These are phyloP conservation scores for Raffaelea arxii DNA, from an alignment of 2,329 filamentous ascomycete genomes.

Conservation along the genomic window DNA sequence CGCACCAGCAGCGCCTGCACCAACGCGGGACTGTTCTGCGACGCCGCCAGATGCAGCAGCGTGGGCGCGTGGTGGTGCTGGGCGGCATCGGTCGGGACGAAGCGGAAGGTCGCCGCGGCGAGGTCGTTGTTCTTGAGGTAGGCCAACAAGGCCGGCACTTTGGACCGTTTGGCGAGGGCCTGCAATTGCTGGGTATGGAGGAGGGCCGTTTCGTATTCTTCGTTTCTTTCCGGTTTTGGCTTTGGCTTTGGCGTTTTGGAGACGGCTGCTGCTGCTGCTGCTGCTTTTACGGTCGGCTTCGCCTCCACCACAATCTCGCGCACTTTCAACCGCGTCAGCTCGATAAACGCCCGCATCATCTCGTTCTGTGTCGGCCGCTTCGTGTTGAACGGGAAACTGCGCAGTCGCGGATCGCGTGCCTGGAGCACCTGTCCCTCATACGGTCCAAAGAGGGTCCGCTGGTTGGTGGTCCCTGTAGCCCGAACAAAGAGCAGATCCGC, in stretches of 20 bases:
- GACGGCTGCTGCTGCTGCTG: neutral
- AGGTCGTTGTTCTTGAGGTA: constrained; percentile 74
- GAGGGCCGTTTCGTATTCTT: constrained; percentile 73
- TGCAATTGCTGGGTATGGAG: constrained; percentile 86
- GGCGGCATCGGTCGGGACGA: constrained; percentile 55
- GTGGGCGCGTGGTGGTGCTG: constrained; percentile 66
- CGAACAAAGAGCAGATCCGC: constrained; percentile 81
- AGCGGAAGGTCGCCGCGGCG: constrained; percentile 55
- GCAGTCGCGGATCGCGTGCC: constrained; percentile 67
- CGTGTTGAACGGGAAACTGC: constrained; percentile 90
- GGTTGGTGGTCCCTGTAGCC: constrained; percentile 78
- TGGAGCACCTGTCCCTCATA: constrained; percentile 82
- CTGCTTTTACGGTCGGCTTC: constrained; percentile 27
- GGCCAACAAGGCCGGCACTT: constrained; percentile 74
- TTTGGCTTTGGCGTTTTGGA: constrained; percentile 11
- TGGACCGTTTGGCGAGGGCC: constrained; percentile 78
- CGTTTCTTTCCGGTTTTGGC: constrained; percentile 62
- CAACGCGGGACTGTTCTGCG: constrained; percentile 69
- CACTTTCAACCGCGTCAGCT: constrained; percentile 84
- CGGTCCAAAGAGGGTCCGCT: constrained; percentile 78
- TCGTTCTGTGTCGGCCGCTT: constrained; percentile 86
- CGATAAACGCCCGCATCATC: constrained; percentile 87
- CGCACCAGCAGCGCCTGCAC: constrained; percentile 68
- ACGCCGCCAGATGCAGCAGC: constrained; percentile 75
- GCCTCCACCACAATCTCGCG: constrained; percentile 59